A percentile compares a stretch with the other conserved stretches of the same genome.
These are phyloP conservation scores for Sextonia rubra DNA, from an alignment of 164 flowering plant species.

Conservation along the genomic window DNA sequence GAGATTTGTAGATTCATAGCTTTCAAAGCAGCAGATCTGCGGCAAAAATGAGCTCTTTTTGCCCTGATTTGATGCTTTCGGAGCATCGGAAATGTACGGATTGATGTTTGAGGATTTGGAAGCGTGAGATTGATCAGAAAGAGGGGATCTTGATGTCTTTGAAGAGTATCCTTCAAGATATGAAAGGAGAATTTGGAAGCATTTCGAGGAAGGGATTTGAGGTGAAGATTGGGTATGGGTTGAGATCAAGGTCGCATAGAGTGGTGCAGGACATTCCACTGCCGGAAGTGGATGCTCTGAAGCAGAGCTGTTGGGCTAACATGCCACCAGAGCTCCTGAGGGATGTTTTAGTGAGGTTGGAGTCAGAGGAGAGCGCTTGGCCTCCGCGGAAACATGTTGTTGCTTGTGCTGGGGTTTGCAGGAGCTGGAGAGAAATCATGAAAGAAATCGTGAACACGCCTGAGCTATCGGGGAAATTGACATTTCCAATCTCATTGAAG, in stretches of 20 bases:
- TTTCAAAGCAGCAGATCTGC: not conserved
- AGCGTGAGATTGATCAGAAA: not conserved
- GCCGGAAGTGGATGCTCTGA: constrained; percentile 20
- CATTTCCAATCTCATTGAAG: constrained; percentile 82
- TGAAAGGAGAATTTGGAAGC: constrained; percentile 70
- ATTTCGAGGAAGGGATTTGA: constrained; percentile 72
- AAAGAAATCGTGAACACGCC: constrained; percentile 73
- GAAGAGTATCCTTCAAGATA: constrained; percentile 60
- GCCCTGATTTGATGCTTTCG: not conserved
- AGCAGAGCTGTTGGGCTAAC: constrained; percentile 74
- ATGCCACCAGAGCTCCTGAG: constrained; percentile 82
- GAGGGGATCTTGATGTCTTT: constrained; percentile 31
- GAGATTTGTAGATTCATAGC: not conserved
- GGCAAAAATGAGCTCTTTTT: not conserved
- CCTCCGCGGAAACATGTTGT: constrained; percentile 68
- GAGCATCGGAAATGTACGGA: not conserved
- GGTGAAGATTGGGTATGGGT: constrained; percentile 48
- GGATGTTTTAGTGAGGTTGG: constrained; percentile 66
- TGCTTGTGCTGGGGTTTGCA: constrained; percentile 84
- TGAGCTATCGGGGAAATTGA: constrained; percentile 58
- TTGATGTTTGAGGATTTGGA: not conserved
- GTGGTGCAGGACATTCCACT: constrained; percentile 50
- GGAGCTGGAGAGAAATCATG: constrained; percentile 65
- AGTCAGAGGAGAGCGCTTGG: constrained; percentile 67
- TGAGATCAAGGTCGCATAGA: constrained; percentile 66